phyloP scores from a whole-genome alignment of 1,284 basidiomycete genomes.

The Microbotryomycetes sp. region DNA sequence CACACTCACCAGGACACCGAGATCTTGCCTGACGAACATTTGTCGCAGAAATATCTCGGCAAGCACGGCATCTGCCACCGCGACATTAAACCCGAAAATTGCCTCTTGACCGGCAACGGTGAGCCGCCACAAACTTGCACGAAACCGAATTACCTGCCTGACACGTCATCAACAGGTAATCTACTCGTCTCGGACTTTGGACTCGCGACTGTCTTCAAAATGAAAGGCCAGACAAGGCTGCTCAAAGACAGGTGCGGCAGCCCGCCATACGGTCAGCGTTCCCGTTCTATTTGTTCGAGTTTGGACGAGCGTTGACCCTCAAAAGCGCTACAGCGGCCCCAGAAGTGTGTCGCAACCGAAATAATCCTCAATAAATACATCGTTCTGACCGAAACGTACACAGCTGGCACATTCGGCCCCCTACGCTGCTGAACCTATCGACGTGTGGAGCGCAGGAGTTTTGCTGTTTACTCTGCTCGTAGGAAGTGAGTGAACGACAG shows the following conservation, averaged over 20 bases:
- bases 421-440: conserved; percentile 86
- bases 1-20: not conserved
- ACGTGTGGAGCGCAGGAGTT: conserved; percentile 94
- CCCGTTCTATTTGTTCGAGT: too few relatives aligned
- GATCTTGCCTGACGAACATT: not conserved
- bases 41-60: conserved; percentile 37
- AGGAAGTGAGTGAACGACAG: conserved; percentile 77
- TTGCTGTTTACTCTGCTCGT: conserved; percentile 86
- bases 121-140: not conserved
- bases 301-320: too few relatives aligned
- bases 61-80: conserved; percentile 50
- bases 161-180: conserved; percentile 35
- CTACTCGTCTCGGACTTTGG: conserved; percentile 96
- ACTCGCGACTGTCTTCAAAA: conserved; percentile 80
- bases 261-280: conserved; percentile 61
- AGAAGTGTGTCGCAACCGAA: not conserved
- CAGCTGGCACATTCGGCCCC: conserved; percentile 41
- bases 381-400: conserved; percentile 12
- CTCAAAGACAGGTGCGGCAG: conserved; percentile 83
- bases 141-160: not conserved
- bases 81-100: conserved; percentile 46
- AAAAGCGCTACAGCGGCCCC: conserved; percentile 22
- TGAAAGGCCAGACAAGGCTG: conserved; percentile 74
- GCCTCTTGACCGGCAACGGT: conserved; percentile 39
- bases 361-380: too few relatives aligned